Evolutionary conservation across 495 filamentous ascomycete genomes (phyloP).

Genomic region (Astrothelium subdiscretum): DNA sequence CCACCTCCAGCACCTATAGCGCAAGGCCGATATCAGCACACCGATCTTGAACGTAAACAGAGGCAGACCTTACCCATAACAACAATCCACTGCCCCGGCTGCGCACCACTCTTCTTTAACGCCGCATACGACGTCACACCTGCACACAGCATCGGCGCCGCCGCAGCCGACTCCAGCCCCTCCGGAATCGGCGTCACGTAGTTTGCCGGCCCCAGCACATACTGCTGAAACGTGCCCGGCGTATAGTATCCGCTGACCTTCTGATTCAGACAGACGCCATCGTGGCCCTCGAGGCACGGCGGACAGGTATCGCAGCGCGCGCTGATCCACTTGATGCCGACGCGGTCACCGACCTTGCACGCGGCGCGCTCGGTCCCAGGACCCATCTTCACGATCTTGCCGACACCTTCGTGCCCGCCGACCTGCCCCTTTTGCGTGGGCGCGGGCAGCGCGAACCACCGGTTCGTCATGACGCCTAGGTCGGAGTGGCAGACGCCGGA

Average conservation of each 20-base stretch:
- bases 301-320: slow-evolving; percentile 37
- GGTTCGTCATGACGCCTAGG: slow-evolving; percentile 42
- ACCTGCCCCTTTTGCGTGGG: slow-evolving; percentile 56
- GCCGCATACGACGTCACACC: slow-evolving; percentile 30
- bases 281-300: slow-evolving; percentile 45
- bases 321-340: slow-evolving; percentile 38
- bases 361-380: slow-evolving; percentile 36
- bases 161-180: slow-evolving; percentile 40
- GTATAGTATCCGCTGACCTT: slow-evolving; percentile 44
- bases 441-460: slow-evolving; percentile 42
- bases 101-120: slow-evolving; percentile 43
- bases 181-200: slow-evolving; percentile 62
- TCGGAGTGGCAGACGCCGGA: slow-evolving; percentile 65
- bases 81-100: slow-evolving; percentile 51
- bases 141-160: slow-evolving; percentile 46
- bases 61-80: slow-evolving; percentile 45
- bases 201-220: slow-evolving; percentile 49
- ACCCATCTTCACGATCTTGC: slow-evolving; percentile 43
- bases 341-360: slow-evolving; percentile 50
- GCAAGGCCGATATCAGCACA: no score
- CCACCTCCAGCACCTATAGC: slow-evolving; percentile 47
- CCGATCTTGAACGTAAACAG: no score
- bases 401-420: slow-evolving; percentile 40
- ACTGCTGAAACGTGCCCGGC: slow-evolving; percentile 65
- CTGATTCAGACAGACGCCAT: slow-evolving; percentile 46